Percentiles rank a stretch among this genome's conserved stretches.
phyloP scores from a whole-genome alignment of 345 rosid species.

The Hirschfeldia incana region DNA sequence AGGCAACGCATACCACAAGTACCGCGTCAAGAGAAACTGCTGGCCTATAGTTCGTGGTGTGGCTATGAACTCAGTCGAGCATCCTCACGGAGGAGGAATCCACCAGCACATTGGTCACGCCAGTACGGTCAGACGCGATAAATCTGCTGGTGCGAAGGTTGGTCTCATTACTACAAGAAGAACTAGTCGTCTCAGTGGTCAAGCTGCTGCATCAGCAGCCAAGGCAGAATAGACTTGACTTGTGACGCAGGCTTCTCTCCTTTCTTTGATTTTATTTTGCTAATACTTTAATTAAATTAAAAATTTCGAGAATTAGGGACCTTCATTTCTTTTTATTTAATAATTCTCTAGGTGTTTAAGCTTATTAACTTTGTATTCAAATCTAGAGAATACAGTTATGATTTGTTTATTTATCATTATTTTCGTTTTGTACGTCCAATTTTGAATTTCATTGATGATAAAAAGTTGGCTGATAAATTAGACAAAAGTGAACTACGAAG shows the following conservation, averaged over 20 bases:
- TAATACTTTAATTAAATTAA: background rate
- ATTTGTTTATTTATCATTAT: background rate
- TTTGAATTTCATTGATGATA: background rate
- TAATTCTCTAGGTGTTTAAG: background rate
- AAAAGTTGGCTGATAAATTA: background rate
- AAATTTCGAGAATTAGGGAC: background rate
- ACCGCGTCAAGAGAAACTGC: constrained; percentile 65
- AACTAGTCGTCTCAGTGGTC: constrained; percentile 67
- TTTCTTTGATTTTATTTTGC: background rate
- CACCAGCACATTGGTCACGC: constrained; percentile 79
- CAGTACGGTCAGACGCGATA: constrained; percentile 62
- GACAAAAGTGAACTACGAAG: background rate
- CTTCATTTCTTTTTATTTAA: background rate
- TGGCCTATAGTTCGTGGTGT: constrained; percentile 79
- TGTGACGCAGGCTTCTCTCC: background rate
- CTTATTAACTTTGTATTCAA: background rate
- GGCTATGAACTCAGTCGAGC: constrained; percentile 79
- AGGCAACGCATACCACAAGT: constrained; percentile 64
- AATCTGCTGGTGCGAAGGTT: constrained; percentile 58
- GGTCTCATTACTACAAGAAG: constrained; percentile 69
- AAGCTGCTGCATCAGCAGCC: constrained; percentile 56
- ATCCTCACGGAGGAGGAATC: constrained; percentile 85
- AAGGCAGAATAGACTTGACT: constrained; percentile 42
- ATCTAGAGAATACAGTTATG: background rate
- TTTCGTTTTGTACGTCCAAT: background rate